Evolutionary conservation across 768 basidiomycete species (phyloP), one percentile per base, ranked within the genome.

Genomic region (Cubamyces sp.): DNA sequence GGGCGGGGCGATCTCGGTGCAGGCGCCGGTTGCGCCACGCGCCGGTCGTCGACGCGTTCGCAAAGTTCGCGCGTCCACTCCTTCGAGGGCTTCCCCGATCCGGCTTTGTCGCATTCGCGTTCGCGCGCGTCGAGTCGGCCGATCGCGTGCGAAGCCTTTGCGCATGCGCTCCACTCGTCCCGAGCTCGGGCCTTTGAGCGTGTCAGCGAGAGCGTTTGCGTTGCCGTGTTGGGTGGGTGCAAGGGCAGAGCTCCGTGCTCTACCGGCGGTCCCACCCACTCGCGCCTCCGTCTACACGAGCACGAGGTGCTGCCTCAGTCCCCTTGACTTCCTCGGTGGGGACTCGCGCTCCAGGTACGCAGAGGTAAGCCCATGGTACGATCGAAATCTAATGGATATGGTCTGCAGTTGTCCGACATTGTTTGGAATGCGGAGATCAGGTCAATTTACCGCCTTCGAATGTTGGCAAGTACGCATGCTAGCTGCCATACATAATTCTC

Each of bases 31-130:
- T 37, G 7, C 25, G 47, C 56, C 37, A 57, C 37, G 56, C 47
- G 57, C 48, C 47, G 57, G 23, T 37, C 54, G 25, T 25, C 57
- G 48, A 50, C 50, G 48, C 57, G 57, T 39, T 49, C 41, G 41
- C 48, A 26, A 5, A 23, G 48, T 18, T 26, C n/a, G 16, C 43
- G 43, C 8, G 43, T 45, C n/a, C 19, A 23, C 45, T 23, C 19
- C 19, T 23, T 6, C 19, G 21, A 9, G 42, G 5, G 42, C 42
- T 43, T 34, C 34, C 34, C 34, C 34, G 34, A 34, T 34, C 34
- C 34, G 34, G 34, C 34, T 1, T 34, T 34, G 41, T 54, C 53
- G 53, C 53, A 54, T 25, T 15, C 23, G 21, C 16, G 9, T 42
- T 42, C 25, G 50, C 14, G 30, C 18, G 30, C 16, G 16, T 18